A percentile compares a stretch with the other conserved stretches of the same genome.
These are phyloP conservation scores for Emergomyces orientalis DNA, from an alignment of 2,329 filamentous ascomycete genomes.

Conservation along the genomic window DNA sequence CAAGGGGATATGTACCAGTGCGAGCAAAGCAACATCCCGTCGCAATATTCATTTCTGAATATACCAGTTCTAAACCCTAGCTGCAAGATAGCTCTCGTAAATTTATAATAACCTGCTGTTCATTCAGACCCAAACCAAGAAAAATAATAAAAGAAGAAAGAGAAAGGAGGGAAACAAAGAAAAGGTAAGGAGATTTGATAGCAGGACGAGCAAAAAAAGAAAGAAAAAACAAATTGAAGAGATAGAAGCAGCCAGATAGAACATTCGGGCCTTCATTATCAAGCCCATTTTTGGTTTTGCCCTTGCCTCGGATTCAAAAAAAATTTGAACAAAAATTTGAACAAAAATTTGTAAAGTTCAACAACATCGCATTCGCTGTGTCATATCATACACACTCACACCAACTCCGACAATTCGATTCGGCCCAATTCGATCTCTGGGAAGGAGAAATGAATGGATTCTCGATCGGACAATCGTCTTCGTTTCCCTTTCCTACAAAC, in stretches of 20 bases:
- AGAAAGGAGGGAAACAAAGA: neutral
- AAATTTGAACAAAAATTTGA: neutral
- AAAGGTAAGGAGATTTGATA: neutral
- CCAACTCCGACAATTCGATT: neutral
- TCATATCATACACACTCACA: slow-evolving; percentile 6
- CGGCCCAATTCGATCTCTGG: neutral
- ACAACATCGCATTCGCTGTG: neutral
- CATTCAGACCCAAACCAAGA: neutral
- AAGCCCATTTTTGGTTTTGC: neutral
- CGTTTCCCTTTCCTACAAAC: neutral
- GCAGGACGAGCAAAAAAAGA: neutral
- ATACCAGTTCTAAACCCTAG: neutral
- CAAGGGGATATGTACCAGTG: neutral
- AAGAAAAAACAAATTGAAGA: neutral
- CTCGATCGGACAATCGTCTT: neutral
- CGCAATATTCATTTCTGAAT: neutral
- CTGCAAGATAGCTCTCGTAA: neutral
- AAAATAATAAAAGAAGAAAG: neutral
- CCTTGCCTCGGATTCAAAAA: neutral
- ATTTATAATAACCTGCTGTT: neutral
- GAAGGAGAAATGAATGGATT: neutral
- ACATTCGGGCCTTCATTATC: neutral
- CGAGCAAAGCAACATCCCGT: neutral
- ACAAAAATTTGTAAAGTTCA: neutral
- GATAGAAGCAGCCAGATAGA: neutral